Conservation (phyloP, 129 eudicot genomes). For the Artemisia annua region DNA sequence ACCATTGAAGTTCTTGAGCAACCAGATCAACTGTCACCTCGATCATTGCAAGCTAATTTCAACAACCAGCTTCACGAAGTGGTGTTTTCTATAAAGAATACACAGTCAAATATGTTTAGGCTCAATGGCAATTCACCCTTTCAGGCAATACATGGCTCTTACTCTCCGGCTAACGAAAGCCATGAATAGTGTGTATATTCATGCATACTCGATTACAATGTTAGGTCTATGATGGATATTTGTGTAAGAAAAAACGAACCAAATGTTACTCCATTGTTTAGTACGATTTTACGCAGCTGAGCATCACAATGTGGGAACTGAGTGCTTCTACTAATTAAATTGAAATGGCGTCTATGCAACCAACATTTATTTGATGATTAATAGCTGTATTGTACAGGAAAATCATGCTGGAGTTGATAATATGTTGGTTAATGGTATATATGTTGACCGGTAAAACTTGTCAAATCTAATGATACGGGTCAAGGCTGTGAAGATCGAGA, state of each 20-base stretch:
- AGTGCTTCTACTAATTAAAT: neutral
- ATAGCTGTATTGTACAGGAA: too few species aligned
- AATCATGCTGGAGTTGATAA: too few species aligned
- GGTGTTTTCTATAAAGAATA: conserved; percentile 38
- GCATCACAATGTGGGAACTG: neutral
- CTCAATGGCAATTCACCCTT: conserved; percentile 23
- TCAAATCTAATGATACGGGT: too few species aligned
- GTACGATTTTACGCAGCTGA: too few species aligned
- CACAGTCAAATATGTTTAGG: conserved; percentile 19
- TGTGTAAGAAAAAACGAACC: neutral
- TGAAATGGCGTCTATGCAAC: neutral
- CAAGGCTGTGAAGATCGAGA: too few species aligned
- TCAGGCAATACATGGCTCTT: too few species aligned
- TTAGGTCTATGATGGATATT: neutral
- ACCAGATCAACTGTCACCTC: conserved; percentile 52
- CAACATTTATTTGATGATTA: neutral
- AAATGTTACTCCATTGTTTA: too few species aligned
- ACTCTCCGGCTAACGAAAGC: conserved; percentile 7
- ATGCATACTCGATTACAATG: neutral
- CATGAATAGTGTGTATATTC: conserved; percentile 14
- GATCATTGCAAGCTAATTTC: conserved; percentile 41
- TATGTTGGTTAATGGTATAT: too few species aligned
- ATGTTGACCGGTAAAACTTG: too few species aligned
- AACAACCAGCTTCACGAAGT: conserved; percentile 44
- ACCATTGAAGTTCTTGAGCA: conserved; percentile 46